These are phyloP conservation scores for Crotalaria pallida DNA, from an alignment of 306 rosid genomes.

Conservation along the genomic window DNA sequence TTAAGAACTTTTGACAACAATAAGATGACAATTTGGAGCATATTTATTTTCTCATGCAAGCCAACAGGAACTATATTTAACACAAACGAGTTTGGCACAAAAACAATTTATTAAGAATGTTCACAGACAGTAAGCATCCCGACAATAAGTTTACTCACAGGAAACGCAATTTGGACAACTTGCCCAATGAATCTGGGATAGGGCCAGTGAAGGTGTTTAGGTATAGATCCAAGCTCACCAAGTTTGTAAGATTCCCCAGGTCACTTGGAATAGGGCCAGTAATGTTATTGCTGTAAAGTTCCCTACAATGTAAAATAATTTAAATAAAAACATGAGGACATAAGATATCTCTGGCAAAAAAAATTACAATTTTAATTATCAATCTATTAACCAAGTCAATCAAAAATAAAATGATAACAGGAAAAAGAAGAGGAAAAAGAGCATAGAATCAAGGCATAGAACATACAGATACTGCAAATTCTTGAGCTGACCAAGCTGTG, in stretches of 20 bases:
- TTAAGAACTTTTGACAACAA: not conserved
- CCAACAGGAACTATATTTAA: not conserved
- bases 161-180: constrained; percentile 86
- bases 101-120: not conserved
- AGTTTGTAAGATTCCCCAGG: constrained; percentile 93
- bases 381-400: not conserved
- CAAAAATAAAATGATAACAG: not conserved
- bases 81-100: not conserved
- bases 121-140: not conserved
- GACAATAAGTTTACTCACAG: constrained; percentile 62
- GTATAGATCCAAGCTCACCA: constrained; percentile 99
- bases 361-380: not conserved
- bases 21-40: not conserved
- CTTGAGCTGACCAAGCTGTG: constrained; percentile 94
- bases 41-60: not conserved
- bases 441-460: constrained; percentile 17
- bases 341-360: not conserved
- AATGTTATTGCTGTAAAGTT: constrained; percentile 94
- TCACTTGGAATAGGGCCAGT: constrained; percentile 91
- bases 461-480: constrained; percentile 95
- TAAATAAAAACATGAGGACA: not conserved
- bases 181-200: constrained; percentile 92
- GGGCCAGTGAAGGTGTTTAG: constrained; percentile 78
- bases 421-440: not conserved
- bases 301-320: constrained; percentile 42